These are phyloP conservation scores for Neurospora sp. DNA, from an alignment of 495 filamentous ascomycete genomes.

Conservation along the genomic window DNA sequence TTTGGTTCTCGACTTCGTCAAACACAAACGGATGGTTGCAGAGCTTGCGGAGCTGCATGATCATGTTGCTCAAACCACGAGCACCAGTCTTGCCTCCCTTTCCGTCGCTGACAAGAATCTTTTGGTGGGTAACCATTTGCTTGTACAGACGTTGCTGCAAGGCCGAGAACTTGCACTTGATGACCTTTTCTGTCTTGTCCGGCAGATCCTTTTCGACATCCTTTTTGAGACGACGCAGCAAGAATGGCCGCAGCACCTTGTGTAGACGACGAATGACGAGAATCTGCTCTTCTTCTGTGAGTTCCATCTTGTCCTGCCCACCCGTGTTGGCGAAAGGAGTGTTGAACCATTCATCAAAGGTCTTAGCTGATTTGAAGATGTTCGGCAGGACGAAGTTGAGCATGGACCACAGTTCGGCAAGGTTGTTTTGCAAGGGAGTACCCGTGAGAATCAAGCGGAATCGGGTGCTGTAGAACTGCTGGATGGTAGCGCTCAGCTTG, in stretches of 20 bases:
- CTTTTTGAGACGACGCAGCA: conserved; percentile 96
- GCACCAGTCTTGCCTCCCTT: conserved; percentile 94
- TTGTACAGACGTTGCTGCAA: conserved; percentile 89
- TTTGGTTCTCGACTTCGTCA: conserved; percentile 92
- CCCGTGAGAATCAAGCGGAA: conserved; percentile 96
- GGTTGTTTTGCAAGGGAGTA: conserved; percentile 94
- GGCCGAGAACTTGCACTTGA: conserved; percentile 97
- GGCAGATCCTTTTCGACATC: conserved; percentile 98
- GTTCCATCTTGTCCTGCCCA: conserved; percentile 94
- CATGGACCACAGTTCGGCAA: conserved; percentile 91
- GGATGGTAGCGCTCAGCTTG: conserved; percentile 89
- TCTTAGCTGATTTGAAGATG: conserved; percentile 99
- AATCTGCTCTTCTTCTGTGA: conserved; percentile 98
- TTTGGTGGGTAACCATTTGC: conserved; percentile 91
- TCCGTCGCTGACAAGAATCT: conserved; percentile 83
- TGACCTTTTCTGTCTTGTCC: conserved; percentile 96
- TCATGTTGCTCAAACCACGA: conserved; percentile 97
- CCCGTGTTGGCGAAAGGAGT: conserved; percentile 98
- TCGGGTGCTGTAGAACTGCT: conserved; percentile 85
- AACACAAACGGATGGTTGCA: conserved; percentile 99
- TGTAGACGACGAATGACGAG: conserved; percentile 97
- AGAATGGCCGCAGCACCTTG: conserved; percentile 94
- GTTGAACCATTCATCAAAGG: conserved; percentile 99
- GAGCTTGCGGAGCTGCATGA: conserved; percentile 97
- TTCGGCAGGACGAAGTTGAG: conserved; percentile 97